Conservation (phyloP, 176 grass and related monocot genomes). For the Ananas comosus region DNA sequence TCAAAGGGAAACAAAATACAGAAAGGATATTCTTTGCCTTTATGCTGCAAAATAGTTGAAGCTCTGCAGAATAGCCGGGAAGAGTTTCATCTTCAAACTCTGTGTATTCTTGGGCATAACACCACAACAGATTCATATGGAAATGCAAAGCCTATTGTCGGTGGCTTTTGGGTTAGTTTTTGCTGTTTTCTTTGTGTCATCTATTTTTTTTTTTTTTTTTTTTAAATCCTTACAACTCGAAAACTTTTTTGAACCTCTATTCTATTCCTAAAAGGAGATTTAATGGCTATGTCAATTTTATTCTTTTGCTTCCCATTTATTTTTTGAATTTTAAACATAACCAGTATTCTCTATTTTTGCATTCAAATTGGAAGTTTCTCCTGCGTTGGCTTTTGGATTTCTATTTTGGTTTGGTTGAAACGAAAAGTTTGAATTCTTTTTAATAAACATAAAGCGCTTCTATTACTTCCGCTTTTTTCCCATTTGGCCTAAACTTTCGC, state of each 20-base stretch:
- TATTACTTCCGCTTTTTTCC: background rate
- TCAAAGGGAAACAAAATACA: conserved; percentile 28
- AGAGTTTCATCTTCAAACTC: conserved; percentile 52
- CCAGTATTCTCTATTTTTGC: no score
- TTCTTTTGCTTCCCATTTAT: no score
- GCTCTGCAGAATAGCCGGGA: conserved; percentile 34
- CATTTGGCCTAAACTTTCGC: no score
- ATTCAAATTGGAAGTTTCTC: background rate
- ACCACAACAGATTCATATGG: conserved; percentile 50
- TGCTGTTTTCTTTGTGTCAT: conserved; percentile 19
- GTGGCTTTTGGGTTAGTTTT: conserved; percentile 65
- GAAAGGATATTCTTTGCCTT: conserved; percentile 55
- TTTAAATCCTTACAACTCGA: no score
- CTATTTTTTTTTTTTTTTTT: conserved; percentile 1
- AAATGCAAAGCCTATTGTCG: conserved; percentile 49
- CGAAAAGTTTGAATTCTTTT: background rate
- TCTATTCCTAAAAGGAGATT: no score
- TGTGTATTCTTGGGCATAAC: conserved; percentile 72
- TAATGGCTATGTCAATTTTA: no score
- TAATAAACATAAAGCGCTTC: background rate
- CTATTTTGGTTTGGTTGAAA: background rate
- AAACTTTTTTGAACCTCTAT: no score
- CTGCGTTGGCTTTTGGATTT: background rate
- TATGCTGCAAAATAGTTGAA: conserved; percentile 81
- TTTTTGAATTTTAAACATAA: no score